phyloP scores from a whole-genome alignment of 352 stramenopile species.

The Globisporangium megalacanthum region DNA sequence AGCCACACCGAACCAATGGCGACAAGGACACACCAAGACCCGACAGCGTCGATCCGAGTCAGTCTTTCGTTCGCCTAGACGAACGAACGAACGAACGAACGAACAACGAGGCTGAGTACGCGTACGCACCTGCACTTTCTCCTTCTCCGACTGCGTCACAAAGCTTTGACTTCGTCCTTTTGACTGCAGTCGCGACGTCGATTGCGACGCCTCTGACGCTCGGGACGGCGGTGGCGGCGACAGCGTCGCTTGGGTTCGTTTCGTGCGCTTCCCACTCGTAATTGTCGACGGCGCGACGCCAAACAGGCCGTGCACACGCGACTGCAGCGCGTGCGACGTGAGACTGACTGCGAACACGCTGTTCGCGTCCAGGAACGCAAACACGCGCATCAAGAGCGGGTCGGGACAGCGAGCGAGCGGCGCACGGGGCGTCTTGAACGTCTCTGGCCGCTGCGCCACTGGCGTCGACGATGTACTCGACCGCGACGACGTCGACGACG shows the following conservation, averaged over 20 bases:
- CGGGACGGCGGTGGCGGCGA: not conserved
- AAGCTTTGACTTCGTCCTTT: conserved; percentile 32
- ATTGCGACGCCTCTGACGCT: conserved; percentile 14
- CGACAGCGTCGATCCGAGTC: too few species aligned
- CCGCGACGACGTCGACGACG: conserved; percentile 8
- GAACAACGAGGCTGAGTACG: too few species aligned
- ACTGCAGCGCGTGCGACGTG: conserved; percentile 43
- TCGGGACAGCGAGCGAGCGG: conserved; percentile 40
- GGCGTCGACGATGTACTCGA: conserved; percentile 8
- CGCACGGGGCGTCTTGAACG: not conserved
- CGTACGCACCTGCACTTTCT: not conserved
- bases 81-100: too few species aligned
- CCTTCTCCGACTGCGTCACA: conserved; percentile 10
- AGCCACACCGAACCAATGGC: too few species aligned
- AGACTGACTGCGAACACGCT: conserved; percentile 69
- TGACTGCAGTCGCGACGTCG: conserved; percentile 7
- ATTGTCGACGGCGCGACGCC: conserved; percentile 21
- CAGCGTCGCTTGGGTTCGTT: too few species aligned
- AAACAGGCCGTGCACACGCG: conserved; percentile 61
- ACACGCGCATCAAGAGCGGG: conserved; percentile 58
- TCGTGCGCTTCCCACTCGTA: too few species aligned
- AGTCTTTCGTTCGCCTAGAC: too few species aligned
- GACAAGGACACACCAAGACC: too few species aligned
- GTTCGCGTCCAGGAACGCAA: conserved; percentile 63
- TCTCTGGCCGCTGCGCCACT: too few species aligned